Base-by-base conservation (phyloP, 2,329 filamentous ascomycete genomes). In the Zarea fungicola region DNA sequence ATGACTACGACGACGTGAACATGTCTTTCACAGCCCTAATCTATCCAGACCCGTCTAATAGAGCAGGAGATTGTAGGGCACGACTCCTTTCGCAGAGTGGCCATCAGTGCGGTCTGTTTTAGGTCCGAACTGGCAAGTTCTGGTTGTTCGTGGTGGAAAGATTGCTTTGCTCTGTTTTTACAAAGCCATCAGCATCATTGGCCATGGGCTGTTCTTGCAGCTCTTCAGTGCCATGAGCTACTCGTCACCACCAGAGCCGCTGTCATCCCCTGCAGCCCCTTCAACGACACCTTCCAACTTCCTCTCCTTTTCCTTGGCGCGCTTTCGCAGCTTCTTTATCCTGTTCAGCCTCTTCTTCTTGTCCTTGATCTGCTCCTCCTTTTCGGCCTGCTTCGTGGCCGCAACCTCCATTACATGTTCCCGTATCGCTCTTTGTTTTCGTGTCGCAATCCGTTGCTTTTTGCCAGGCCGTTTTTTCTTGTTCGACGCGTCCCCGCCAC, bases 301-400 rank as follows among this genome's bases (percentile, higher is more conserved):
- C 65, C 81, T 81, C 68, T 81, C 81, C 70, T 81, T 81, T 50
- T 79, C 76, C 56, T 65, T 69, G 32, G 79, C 56, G 67, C 55
- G 76, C 70, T 58, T 78, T 76, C 60, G 62, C 68, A 56, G 64
- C 66, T 34, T 59, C 61, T 14, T 62, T 62, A 51, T 70, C 58
- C 32, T 66, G 65, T 80, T 80, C 47, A 76, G 62, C 53, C 74
- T 65, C 60, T 76, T 75, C 65, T 76, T 76, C 67, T 83, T 83
- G 48, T 82, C 78, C 56, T 69, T 73, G 25, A 81, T 55, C 42
- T 76, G 73, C 55, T 80, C 74, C 58, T 81, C 78, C 62, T 80
- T 83, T 16, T 69, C 68, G 53, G 68, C 54, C 42, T 65, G 56
- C 48, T 69, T 65, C 54, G 67, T 70, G 54, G 62, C 67, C 22